These are phyloP conservation scores for Globisporangium paroecandrum DNA, from an alignment of 352 stramenopile species.

Conservation along the genomic window DNA sequence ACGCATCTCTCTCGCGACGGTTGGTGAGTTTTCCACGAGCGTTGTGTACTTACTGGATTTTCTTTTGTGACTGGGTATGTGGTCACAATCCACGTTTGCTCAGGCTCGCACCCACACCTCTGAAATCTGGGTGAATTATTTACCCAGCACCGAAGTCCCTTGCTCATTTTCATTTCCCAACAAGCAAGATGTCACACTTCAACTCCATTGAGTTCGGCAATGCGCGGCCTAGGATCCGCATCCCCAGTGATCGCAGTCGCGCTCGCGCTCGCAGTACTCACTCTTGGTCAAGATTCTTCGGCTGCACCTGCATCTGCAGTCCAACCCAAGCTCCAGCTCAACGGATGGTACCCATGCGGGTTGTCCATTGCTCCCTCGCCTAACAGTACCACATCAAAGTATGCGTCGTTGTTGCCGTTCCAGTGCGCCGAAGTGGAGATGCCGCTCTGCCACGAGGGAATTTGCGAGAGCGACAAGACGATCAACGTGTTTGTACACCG, in stretches of 20 bases:
- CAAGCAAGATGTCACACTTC: too few species aligned
- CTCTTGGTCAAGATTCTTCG: not conserved
- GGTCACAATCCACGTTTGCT: constrained; percentile 1
- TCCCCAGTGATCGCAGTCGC: too few species aligned
- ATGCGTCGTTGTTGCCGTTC: constrained; percentile 6
- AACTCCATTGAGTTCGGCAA: too few species aligned
- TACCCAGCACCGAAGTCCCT: too few species aligned
- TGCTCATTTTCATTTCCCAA: too few species aligned
- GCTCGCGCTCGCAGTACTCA: too few species aligned
- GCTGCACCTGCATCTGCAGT: not conserved
- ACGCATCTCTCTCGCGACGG: too few species aligned
- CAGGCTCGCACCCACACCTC: too few species aligned
- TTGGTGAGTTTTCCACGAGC: too few species aligned
- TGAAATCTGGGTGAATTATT: too few species aligned
- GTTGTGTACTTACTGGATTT: not conserved
- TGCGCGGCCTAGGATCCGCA: too few species aligned
- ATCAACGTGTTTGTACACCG: constrained; percentile 31
- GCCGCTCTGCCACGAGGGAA: constrained; percentile 28
- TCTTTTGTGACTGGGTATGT: not conserved
- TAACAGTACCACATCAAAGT: not conserved
- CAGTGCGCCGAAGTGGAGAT: constrained; percentile 29
- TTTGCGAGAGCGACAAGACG: constrained; percentile 21
- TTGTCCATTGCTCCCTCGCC: not conserved
- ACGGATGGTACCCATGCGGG: constrained; percentile 18
- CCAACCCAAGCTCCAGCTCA: constrained; percentile 9